These are phyloP conservation scores for Lentinula edodes DNA, from an alignment of 768 basidiomycete species.

Conservation along the genomic window DNA sequence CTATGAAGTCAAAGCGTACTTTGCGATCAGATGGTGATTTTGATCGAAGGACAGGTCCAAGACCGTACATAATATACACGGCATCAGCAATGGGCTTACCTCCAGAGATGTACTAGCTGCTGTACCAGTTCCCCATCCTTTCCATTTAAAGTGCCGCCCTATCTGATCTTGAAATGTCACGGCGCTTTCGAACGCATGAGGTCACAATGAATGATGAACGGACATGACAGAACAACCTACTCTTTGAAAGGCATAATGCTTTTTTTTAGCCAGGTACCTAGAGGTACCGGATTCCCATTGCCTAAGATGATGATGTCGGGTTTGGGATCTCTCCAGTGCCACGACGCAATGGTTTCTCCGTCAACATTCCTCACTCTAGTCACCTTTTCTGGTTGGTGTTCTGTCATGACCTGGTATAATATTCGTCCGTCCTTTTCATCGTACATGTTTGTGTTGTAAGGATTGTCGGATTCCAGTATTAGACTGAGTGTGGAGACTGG, in stretches of 20 bases:
- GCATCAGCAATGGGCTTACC: conserved; percentile 14
- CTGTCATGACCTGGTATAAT: conserved; percentile 31
- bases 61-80: background rate
- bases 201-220: background rate
- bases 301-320: conserved; percentile 34
- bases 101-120: conserved; percentile 29
- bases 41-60: background rate
- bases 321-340: conserved; percentile 32
- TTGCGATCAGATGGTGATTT: background rate
- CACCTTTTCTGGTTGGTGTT: conserved; percentile 22
- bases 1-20: conserved; percentile 14
- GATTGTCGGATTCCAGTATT: conserved; percentile 34
- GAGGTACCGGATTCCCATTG: conserved; percentile 20
- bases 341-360: conserved; percentile 28
- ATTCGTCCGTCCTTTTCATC: conserved; percentile 23
- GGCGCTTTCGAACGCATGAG: conserved; percentile 19
- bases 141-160: conserved; percentile 36
- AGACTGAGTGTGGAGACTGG: conserved; percentile 16
- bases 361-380: conserved; percentile 27
- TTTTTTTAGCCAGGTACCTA: conserved; percentile 34
- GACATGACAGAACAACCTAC: conserved; percentile 19
- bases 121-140: conserved; percentile 29
- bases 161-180: conserved; percentile 28
- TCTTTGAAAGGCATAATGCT: conserved; percentile 34
- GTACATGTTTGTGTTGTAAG: conserved; percentile 32